Evolutionary conservation across 2,329 filamentous ascomycete species (phyloP).

Genomic region (Cytospora leucostoma): DNA sequence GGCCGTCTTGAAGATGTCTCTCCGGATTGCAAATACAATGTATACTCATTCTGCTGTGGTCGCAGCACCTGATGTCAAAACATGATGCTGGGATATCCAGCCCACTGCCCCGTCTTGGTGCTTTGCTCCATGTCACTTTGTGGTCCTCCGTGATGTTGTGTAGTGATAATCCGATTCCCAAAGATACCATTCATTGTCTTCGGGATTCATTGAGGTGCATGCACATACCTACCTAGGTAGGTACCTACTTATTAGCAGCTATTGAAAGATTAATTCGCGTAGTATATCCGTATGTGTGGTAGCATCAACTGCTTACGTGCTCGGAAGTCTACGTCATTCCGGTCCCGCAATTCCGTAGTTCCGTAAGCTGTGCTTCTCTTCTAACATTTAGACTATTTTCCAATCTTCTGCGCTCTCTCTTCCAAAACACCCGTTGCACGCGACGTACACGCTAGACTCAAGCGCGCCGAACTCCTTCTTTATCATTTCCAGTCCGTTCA

Average conservation of each 20-base stretch:
- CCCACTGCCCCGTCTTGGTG: neutral
- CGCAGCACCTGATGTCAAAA: conserved; percentile 4
- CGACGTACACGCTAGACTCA: neutral
- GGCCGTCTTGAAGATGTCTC: conserved; percentile 5
- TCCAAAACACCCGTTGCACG: neutral
- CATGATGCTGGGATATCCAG: neutral
- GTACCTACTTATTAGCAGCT: too few species aligned
- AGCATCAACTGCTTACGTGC: neutral
- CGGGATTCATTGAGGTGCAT: neutral
- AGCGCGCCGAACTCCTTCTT: neutral
- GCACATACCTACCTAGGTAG: too few species aligned
- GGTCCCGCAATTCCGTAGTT: neutral
- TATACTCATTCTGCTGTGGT: conserved; percentile 16
- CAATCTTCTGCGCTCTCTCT: neutral
- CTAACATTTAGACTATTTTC: neutral
- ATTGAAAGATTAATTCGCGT: too few species aligned
- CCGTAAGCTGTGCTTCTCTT: neutral
- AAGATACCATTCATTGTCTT: neutral
- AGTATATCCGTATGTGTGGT: neutral
- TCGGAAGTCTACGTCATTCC: neutral
- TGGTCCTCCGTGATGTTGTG: too few species aligned
- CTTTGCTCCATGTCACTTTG: neutral
- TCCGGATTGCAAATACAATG: conserved; percentile 12
- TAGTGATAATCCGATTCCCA: neutral
- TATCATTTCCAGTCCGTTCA: neutral